Percentiles rank a stretch among this genome's conserved stretches.
These are phyloP conservation scores for Dendrobium chrysotoxum DNA, from an alignment of 106 monocot genomes.

Conservation along the genomic window DNA sequence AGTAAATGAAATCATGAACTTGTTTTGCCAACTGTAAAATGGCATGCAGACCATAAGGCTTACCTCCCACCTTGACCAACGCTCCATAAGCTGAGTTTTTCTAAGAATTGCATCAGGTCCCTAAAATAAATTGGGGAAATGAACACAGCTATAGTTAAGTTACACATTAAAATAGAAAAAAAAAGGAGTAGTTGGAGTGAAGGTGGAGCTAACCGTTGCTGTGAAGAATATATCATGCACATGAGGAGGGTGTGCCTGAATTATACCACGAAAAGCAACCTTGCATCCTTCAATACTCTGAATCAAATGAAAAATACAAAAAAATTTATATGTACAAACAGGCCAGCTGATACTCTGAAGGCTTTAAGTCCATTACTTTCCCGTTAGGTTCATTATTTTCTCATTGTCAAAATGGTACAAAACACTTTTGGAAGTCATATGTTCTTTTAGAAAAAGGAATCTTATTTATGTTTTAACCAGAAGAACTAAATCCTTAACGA, in stretches of 20 bases:
- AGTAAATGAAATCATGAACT: conserved; percentile 1
- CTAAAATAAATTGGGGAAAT: conserved; percentile 31
- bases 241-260: conserved; percentile 75
- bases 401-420: not conserved
- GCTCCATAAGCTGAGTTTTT: conserved; percentile 91
- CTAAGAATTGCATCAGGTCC: conserved; percentile 84
- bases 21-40: not conserved
- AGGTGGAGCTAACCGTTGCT: conserved; percentile 50
- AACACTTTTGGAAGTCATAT: not conserved
- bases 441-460: not conserved
- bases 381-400: not conserved
- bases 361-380: not conserved
- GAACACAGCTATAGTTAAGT: not conserved
- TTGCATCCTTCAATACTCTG: conserved; percentile 82
- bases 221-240: conserved; percentile 78
- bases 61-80: conserved; percentile 99
- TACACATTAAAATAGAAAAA: conserved; percentile 1
- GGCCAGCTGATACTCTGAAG: not conserved
- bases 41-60: conserved; percentile 8
- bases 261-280: conserved; percentile 78
- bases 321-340: not conserved
- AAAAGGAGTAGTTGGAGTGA: not conserved
- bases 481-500: conserved; percentile 4
- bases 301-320: conserved; percentile 13
- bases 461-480: not conserved